A percentile compares a stretch with the other conserved stretches of the same genome.
Conservation (phyloP, 83 land plant species). For the Picea engelmannii region DNA sequence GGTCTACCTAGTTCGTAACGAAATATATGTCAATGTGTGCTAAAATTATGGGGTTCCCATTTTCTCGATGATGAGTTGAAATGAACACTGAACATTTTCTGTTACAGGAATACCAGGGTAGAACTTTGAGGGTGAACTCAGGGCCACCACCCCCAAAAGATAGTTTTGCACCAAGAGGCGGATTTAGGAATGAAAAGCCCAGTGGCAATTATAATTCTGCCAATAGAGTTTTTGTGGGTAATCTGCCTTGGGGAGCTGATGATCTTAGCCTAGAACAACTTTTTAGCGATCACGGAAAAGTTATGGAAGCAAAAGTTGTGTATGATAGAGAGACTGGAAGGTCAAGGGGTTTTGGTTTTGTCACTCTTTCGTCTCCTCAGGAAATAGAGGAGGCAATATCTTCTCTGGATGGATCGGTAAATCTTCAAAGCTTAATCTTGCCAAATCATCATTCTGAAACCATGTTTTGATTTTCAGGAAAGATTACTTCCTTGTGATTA, state of each 20-base stretch:
- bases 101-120: conserved; percentile 60
- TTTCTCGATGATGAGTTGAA: too few relatives aligned
- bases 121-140: conserved; percentile 59
- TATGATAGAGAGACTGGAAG: conserved; percentile 76
- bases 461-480: neutral
- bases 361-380: conserved; percentile 54
- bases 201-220: conserved; percentile 8
- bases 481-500: neutral
- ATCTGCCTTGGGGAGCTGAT: conserved; percentile 81
- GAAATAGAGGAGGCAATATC: conserved; percentile 60
- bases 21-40: too few relatives aligned
- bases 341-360: conserved; percentile 85
- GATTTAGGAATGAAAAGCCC: conserved; percentile 24
- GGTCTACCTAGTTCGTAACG: too few relatives aligned
- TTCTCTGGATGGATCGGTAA: conserved; percentile 67
- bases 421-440: conserved; percentile 4
- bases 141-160: conserved; percentile 61
- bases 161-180: conserved; percentile 16
- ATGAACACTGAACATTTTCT: neutral
- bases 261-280: conserved; percentile 46
- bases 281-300: conserved; percentile 68
- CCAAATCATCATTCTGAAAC: neutral
- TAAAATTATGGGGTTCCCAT: too few relatives aligned
- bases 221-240: conserved; percentile 63
- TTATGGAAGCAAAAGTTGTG: conserved; percentile 62